Conservation (phyloP, 75 land plant species). For the Pinus tabuliformis region DNA sequence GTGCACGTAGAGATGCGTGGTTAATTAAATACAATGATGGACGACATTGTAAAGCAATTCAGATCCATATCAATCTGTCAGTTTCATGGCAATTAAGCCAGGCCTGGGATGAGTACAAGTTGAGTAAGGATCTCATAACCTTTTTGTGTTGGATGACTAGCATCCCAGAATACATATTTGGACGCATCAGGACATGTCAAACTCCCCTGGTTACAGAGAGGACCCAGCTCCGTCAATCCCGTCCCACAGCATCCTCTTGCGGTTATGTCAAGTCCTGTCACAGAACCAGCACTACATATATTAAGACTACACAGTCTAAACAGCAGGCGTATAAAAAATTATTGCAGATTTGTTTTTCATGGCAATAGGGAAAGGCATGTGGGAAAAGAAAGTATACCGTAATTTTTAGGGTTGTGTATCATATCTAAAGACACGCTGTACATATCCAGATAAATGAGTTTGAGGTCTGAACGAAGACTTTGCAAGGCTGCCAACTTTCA, state of each 20-base stretch:
- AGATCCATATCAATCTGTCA: too few relatives aligned
- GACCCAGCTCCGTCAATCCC: conserved; percentile 11
- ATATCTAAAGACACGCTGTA: not conserved
- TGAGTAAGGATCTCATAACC: not conserved
- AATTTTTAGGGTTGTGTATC: not conserved
- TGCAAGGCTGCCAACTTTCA: conserved; percentile 12
- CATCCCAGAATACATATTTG: conserved; percentile 46
- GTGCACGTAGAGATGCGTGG: too few relatives aligned
- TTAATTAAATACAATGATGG: too few relatives aligned
- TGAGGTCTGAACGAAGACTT: conserved; percentile 18
- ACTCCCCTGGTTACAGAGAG: not conserved
- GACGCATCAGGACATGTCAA: conserved; percentile 16
- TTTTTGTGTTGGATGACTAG: conserved; percentile 29
- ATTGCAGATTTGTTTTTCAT: not conserved
- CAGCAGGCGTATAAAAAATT: not conserved
- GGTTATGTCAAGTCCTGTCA: conserved; percentile 6
- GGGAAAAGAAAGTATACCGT: not conserved
- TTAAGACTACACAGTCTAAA: not conserved
- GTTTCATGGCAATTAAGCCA: not conserved
- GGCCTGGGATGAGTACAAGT: not conserved
- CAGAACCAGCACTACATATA: too few relatives aligned
- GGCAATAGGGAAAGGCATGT: not conserved
- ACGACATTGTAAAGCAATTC: too few relatives aligned
- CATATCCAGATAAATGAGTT: not conserved
- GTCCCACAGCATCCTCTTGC: conserved; percentile 13